Evolutionary conservation across 306 rosid species (phyloP).

Genomic region (Mucuna pruriens): DNA sequence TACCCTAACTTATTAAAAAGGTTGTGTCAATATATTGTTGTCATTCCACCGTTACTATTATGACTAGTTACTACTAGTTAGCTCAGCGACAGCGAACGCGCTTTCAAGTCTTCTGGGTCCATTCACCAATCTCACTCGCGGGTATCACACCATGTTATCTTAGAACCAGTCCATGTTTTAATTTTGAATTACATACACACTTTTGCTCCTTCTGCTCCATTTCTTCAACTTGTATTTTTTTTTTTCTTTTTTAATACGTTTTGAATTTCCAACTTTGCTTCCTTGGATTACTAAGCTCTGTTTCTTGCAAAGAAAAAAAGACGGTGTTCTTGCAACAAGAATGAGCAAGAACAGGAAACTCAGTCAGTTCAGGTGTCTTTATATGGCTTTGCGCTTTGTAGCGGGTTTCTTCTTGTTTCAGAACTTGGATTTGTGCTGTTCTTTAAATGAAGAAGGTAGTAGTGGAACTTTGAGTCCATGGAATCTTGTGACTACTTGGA

Average conservation of each 20-base stretch:
- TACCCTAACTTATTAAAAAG: not conserved
- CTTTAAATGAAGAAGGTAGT: constrained; percentile 81
- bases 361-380: constrained; percentile 38
- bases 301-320: not conserved
- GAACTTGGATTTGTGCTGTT: constrained; percentile 61
- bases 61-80: not conserved
- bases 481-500: constrained; percentile 25
- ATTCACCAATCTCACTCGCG: constrained; percentile 19
- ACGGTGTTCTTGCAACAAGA: constrained; percentile 26
- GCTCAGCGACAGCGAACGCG: constrained; percentile 12
- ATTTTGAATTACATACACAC: not conserved
- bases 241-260: not conserved
- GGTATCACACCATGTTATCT: not conserved
- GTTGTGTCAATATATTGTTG: not conserved
- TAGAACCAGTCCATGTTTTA: not conserved
- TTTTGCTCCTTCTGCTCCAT: not conserved
- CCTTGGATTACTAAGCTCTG: not conserved
- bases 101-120: constrained; percentile 22
- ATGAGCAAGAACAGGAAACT: constrained; percentile 55
- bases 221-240: not conserved
- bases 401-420: constrained; percentile 51
- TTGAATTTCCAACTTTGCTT: not conserved
- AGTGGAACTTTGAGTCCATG: constrained; percentile 15
- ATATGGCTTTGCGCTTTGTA: constrained; percentile 34
- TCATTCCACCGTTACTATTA: constrained; percentile 9